Base-by-base conservation (phyloP, 1,139 yeast species). In the Sugiyamaella japonica region DNA sequence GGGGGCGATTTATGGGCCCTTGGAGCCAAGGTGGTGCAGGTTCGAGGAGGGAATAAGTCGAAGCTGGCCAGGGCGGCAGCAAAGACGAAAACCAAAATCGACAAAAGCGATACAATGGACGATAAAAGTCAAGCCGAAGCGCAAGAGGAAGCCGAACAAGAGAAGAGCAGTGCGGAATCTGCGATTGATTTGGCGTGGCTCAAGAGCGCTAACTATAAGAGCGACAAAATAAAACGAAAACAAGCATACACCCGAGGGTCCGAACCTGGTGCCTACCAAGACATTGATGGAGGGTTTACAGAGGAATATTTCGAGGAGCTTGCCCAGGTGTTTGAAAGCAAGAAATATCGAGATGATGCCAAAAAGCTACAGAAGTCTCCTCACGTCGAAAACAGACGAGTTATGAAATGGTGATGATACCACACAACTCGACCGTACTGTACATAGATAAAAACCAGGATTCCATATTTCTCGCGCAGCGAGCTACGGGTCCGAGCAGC, bases 1-100 rank as follows among this genome's bases (percentile, higher is more conserved):
- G 81, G 83, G 65, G 97, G 97, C n/a, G 99, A 93, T 67, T 72
- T 86, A 54, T 93, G 98, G 98, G 85, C 86, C 0, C 74, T 89
- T 53, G 93, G 83, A 28, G 86, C 85, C 46, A 91, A 91, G 72
- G 78, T 85, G 55, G 50, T 61, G 2, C 65, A 59, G 62, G 56
- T 63, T 36, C 59, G 65, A 43, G 64, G 68, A 16, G 67, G 64
- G 29, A 62, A 60, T 41, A 44, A 53, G 32, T 59, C 40, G 56
- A 65, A 54, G 62, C 61, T 59, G 59, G 53, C 31, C 7, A 56
- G 34, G 28, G 31, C 17, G 15, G n/a, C 20, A 7, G 7, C 5
- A 36, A 56, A 53, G 42, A 50, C 12, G 48, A 12, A 25, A 9
- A 44, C 40, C 16, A 25, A 41, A 29, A 36, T 15, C 44, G 43